Evolutionary conservation across 2,329 filamentous ascomycete species (phyloP).

Genomic region (Fusarium dlaminii): DNA sequence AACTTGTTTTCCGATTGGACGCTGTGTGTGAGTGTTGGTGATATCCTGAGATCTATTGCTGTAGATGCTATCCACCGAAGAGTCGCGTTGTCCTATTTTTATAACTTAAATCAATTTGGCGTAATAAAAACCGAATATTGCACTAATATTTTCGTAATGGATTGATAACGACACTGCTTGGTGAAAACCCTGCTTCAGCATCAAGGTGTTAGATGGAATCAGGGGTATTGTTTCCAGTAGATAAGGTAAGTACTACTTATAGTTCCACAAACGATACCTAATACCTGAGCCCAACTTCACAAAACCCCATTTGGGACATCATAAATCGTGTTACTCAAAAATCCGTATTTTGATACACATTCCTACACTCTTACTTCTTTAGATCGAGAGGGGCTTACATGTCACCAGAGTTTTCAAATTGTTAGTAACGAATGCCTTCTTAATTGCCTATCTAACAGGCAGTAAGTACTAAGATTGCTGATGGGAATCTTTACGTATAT

Average conservation of each 20-base stretch:
- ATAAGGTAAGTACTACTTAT: too few relatives aligned
- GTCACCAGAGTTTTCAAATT: background rate
- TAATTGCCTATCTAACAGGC: background rate
- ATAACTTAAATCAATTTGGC: too few relatives aligned
- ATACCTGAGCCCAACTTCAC: background rate
- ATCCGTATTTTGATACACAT: too few relatives aligned
- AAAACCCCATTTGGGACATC: background rate
- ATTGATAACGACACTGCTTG: background rate
- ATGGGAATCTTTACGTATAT: background rate
- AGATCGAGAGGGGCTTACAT: background rate
- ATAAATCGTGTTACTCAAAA: background rate
- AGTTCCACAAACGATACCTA: background rate
- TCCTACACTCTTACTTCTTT: background rate
- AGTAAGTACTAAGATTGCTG: background rate
- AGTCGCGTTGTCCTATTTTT: background rate
- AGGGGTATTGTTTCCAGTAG: background rate
- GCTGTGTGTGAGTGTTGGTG: slow-evolving; percentile 5
- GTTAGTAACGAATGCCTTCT: background rate
- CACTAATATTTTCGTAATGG: background rate
- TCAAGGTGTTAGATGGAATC: background rate
- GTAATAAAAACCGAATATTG: background rate
- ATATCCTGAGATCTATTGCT: slow-evolving; percentile 6
- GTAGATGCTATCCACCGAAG: background rate
- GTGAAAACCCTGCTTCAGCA: background rate
- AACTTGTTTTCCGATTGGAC: slow-evolving; percentile 13